Evolutionary conservation across 805 yeast species (phyloP).

Genomic region (Hanseniaspora osmophila): DNA sequence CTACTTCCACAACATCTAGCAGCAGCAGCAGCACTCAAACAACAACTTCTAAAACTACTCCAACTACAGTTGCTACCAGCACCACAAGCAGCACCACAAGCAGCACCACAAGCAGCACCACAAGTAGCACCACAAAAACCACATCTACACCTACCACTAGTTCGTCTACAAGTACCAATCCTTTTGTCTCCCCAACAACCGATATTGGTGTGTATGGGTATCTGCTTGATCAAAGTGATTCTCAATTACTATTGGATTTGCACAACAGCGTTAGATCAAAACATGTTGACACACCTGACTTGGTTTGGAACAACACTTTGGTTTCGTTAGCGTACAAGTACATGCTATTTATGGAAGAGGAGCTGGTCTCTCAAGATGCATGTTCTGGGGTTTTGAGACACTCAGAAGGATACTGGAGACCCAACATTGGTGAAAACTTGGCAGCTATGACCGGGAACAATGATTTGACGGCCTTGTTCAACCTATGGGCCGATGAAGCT

Average conservation of each 20-base stretch:
- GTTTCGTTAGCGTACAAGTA: constrained; percentile 37
- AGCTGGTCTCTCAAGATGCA: constrained; percentile 31
- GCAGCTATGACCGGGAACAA: constrained; percentile 44
- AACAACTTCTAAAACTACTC: too few relatives aligned
- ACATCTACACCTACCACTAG: constrained; percentile 9
- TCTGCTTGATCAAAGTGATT: constrained; percentile 2
- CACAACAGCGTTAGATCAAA: constrained; percentile 38
- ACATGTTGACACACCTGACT: constrained; percentile 28
- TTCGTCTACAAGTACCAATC: constrained; percentile 13
- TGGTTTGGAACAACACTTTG: constrained; percentile 36
- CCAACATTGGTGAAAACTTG: constrained; percentile 56
- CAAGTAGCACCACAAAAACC: neutral
- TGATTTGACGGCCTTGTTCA: constrained; percentile 35
- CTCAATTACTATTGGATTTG: constrained; percentile 24
- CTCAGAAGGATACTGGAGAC: constrained; percentile 26
- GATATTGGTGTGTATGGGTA: constrained; percentile 3
- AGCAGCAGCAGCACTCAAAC: too few relatives aligned
- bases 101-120: too few relatives aligned
- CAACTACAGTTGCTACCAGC: too few relatives aligned
- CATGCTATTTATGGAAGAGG: constrained; percentile 27
- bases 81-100: too few relatives aligned
- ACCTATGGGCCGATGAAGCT: constrained; percentile 66
- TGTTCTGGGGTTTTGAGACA: constrained; percentile 49
- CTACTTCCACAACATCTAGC: too few relatives aligned
- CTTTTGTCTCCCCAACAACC: constrained; percentile 2